These are phyloP conservation scores for Penicillium parvum DNA, from an alignment of 495 filamentous ascomycete genomes.

Conservation along the genomic window DNA sequence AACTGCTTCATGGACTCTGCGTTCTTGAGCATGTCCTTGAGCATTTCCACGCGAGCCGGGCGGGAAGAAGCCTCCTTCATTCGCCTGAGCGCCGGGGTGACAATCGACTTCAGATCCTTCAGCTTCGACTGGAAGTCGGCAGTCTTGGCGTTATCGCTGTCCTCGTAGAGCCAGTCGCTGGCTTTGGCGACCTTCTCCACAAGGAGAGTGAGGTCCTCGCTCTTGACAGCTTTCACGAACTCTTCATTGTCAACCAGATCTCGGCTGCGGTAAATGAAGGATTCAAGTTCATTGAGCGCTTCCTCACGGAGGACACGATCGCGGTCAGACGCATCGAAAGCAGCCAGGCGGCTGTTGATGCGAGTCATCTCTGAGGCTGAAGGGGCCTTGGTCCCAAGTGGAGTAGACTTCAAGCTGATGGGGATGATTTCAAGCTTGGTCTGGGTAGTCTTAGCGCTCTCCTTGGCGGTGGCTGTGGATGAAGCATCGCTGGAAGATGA, in stretches of 20 bases:
- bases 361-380: constrained; percentile 56
- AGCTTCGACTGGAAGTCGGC: constrained; percentile 67
- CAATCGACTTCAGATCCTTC: constrained; percentile 65
- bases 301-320: constrained; percentile 77
- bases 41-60: constrained; percentile 58
- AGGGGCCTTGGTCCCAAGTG: constrained; percentile 54
- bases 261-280: constrained; percentile 84
- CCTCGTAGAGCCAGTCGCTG: constrained; percentile 87
- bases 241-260: constrained; percentile 72
- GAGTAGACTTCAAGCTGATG: constrained; percentile 57
- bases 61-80: constrained; percentile 62
- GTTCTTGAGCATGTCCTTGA: constrained; percentile 58
- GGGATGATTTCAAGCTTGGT: constrained; percentile 69
- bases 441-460: constrained; percentile 46
- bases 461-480: constrained; percentile 46
- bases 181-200: constrained; percentile 59
- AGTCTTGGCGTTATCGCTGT: constrained; percentile 69
- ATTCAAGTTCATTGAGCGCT: constrained; percentile 85
- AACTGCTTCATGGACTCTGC: constrained; percentile 45
- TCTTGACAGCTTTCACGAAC: constrained; percentile 66
- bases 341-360: constrained; percentile 67
- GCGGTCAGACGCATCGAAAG: constrained; percentile 79
- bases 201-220: constrained; percentile 56
- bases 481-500: constrained; percentile 37
- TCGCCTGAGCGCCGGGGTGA: constrained; percentile 62